Base-by-base conservation (phyloP, 73 alveolate genomes). In the Paramecium biaurelia region DNA sequence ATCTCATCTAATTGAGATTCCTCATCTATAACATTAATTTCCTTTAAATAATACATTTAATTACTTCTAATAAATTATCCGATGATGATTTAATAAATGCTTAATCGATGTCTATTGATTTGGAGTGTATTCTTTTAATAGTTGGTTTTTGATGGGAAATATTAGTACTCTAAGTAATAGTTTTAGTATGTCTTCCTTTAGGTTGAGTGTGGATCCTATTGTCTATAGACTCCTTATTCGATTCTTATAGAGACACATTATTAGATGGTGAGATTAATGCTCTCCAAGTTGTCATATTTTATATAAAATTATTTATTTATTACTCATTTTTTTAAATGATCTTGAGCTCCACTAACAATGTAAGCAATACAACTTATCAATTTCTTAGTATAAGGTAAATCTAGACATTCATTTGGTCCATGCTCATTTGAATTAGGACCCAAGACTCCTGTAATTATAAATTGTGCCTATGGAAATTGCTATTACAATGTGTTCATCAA, bases 361-460 rank as follows among this genome's bases (percentile, higher is more conserved):
- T 56, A 41, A 10, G 94, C 92, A 23, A 93, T 72, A 23, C 95
- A 93, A 43, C 93, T 56, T 5, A 95, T 93, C 74, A 97, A 63
- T 70, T 96, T 95, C 93, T 92, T 95, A 12, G 97, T 92, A 90
- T 76, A 96, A 15, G 97, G 97, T 3, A 97, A 70, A 82, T 97
- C 92, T 12, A 97, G 26, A 88, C 85, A 84, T 85, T 97, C 99
- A 92, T 97, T 96, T 32, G 98, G 98, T 14, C 96, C 96, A 86
- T 97, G 99, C 12, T 97, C 97, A 93, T 96, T 97, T 28, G 98
- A 49, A 26, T 95, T 98, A 59, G 99, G 99, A 37, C 99, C 99
- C 24, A 95, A 82, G 85, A 97, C 97, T 18, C 99, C 99, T 26
- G 96, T 88, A 7, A 96, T 97, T 26, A 98, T 85, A 85, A 98